Evolutionary conservation across 2,329 filamentous ascomycete genomes (phyloP), one percentile per base, ranked within the genome.

Genomic region (Colletotrichum spinosum): DNA sequence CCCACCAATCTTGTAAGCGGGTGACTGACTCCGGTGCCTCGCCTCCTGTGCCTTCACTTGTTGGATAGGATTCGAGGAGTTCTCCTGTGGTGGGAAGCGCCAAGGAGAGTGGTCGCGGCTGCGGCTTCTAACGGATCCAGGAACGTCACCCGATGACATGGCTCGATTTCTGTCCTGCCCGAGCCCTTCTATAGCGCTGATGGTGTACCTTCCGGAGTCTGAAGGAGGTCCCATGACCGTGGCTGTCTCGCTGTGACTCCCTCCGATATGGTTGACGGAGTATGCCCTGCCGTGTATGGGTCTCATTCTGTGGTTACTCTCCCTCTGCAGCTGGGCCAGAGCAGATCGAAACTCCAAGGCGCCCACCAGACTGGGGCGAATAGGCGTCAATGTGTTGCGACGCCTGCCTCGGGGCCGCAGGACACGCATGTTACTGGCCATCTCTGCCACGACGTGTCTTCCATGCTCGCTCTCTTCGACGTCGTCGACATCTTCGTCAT

Each of bases 261-360:
- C 60, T 2, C 41, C 45, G 34, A 70, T 55, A 17, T 68, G 69
- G 37, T 73, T 68, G 41, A 69, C 75, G 0, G 81, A 82, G 45
- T 79, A 77, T 71, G 90, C 88, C 65, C 91, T 86, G 33, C 88
- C 78, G 69, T 89, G 85, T 67, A 97, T 89, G 2, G 89, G 86
- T 48, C 89, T 86, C 15, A 91, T 85, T 70, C 90, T 88, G 34
- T 92, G 87, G 69, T 93, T 96, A 72, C 92, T 88, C 60, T 93
- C 92, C 69, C 90, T 92, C 72, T 97, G 90, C 61, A 99, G 80
- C 3, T 94, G 94, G n/a, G 92, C 91, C 50, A 99, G 81, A 3
- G 97, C 91, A 2, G 95, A 95, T 71, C 94, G 88, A 72, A 99
- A 99, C 78, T 99, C 96, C 62, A 99, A 83, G 8, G 93, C 96